These are phyloP conservation scores for Quercus cerris DNA, from an alignment of 306 rosid genomes.

Conservation along the genomic window DNA sequence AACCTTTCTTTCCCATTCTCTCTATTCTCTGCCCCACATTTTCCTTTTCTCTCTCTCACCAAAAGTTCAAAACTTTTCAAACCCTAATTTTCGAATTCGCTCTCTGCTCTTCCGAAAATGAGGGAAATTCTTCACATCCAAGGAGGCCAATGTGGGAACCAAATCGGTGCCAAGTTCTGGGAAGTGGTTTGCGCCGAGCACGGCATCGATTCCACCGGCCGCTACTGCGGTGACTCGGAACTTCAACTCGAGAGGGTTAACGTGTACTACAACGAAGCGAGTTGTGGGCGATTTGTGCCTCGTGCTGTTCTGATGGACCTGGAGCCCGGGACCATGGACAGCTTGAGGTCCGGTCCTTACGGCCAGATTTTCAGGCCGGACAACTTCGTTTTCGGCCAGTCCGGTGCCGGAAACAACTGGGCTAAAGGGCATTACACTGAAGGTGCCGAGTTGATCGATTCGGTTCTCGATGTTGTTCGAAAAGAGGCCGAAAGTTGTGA, in stretches of 20 bases:
- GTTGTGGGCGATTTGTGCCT: conserved; percentile 37
- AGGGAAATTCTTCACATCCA: conserved; percentile 46
- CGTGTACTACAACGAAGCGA: conserved; percentile 47
- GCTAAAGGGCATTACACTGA: conserved; percentile 46
- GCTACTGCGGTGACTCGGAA: conserved; percentile 35
- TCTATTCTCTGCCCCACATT: not conserved
- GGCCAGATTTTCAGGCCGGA: conserved; percentile 47
- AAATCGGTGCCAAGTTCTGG: conserved; percentile 51
- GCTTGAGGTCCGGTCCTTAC: conserved; percentile 39
- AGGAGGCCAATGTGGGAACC: conserved; percentile 50
- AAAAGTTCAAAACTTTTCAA: not conserved
- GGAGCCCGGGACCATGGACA: conserved; percentile 49
- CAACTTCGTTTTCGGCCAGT: conserved; percentile 44
- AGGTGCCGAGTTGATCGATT: conserved; percentile 43
- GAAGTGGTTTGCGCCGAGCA: conserved; percentile 52
- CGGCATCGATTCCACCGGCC: conserved; percentile 44
- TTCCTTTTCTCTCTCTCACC: not conserved
- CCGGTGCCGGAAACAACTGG: conserved; percentile 46
- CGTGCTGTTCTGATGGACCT: conserved; percentile 48
- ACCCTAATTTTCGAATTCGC: not conserved
- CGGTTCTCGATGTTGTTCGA: conserved; percentile 41
- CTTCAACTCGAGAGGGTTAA: conserved; percentile 43
- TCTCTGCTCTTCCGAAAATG: conserved; percentile 4
- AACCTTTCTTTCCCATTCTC: not conserved
- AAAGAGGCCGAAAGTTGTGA: conserved; percentile 52